Conservation (phyloP, 2,329 filamentous ascomycete genomes). For the Nothophoma quercina region DNA sequence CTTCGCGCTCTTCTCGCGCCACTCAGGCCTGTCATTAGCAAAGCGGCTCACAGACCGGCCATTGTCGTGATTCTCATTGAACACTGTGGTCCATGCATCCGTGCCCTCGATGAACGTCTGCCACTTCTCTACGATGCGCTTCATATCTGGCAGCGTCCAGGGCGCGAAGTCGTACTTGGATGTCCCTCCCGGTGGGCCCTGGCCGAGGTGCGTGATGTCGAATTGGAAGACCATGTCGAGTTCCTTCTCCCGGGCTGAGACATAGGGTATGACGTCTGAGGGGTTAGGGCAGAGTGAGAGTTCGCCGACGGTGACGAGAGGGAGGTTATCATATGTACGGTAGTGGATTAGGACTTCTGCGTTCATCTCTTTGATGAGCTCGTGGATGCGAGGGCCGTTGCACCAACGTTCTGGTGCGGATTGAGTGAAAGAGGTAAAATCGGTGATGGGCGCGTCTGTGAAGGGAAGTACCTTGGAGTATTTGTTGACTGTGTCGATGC, state of each 20-base stretch:
- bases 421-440: slow-evolving; percentile 54
- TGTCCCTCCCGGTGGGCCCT: slow-evolving; percentile 41
- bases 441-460: slow-evolving; percentile 53
- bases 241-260: slow-evolving; percentile 51
- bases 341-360: slow-evolving; percentile 62
- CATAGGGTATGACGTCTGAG: slow-evolving; percentile 53
- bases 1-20: slow-evolving; percentile 58
- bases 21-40: slow-evolving; percentile 55
- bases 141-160: slow-evolving; percentile 55
- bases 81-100: slow-evolving; percentile 64
- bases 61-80: slow-evolving; percentile 71
- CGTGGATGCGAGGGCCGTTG: slow-evolving; percentile 66
- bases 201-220: slow-evolving; percentile 50
- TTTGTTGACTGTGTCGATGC: slow-evolving; percentile 59
- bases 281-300: slow-evolving; percentile 59
- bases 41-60: slow-evolving; percentile 64
- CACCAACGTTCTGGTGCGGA: slow-evolving; percentile 60
- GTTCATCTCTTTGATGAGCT: slow-evolving; percentile 64
- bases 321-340: slow-evolving; percentile 51
- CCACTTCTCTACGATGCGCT: slow-evolving; percentile 53
- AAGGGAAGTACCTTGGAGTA: slow-evolving; percentile 56
- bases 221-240: slow-evolving; percentile 61
- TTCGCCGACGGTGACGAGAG: slow-evolving; percentile 64
- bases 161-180: slow-evolving; percentile 41
- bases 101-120: slow-evolving; percentile 58